Conservation (phyloP, 2,329 filamentous ascomycete species). For the Verticillium tricorpus region DNA sequence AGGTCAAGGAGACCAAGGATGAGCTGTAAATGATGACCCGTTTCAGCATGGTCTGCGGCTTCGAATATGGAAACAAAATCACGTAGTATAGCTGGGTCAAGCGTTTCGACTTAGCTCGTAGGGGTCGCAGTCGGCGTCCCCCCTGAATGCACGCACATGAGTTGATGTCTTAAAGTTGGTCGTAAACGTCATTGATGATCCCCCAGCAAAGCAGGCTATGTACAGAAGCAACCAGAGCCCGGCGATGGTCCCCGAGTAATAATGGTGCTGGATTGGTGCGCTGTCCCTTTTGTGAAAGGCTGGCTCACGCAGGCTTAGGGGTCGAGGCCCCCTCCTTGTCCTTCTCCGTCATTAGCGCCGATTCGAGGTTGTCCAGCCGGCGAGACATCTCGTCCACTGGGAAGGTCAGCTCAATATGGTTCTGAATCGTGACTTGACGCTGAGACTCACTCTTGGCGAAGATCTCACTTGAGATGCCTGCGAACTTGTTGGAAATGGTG, state of each 20-base stretch:
- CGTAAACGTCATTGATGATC: background rate
- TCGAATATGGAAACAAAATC: background rate
- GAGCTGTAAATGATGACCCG: slow-evolving; percentile 55
- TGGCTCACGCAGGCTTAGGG: background rate
- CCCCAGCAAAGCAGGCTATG: background rate
- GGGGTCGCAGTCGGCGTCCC: background rate
- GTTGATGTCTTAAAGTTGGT: background rate
- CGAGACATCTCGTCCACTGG: slow-evolving; percentile 92
- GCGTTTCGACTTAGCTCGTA: background rate
- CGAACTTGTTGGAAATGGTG: slow-evolving; percentile 80
- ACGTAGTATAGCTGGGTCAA: background rate
- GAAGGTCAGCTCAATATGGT: background rate
- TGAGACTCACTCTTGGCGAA: slow-evolving; percentile 75
- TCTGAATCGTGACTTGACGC: background rate
- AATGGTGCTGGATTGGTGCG: too few species aligned
- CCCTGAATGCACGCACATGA: background rate
- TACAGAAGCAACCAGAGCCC: background rate
- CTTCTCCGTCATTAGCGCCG: slow-evolving; percentile 59
- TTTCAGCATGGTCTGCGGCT: background rate
- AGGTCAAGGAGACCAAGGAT: slow-evolving; percentile 53
- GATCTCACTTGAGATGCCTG: slow-evolving; percentile 77
- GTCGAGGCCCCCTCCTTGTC: slow-evolving; percentile 26
- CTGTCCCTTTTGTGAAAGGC: background rate
- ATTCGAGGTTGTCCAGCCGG: slow-evolving; percentile 77
- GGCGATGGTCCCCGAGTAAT: background rate